Evolutionary conservation across 106 monocot species (phyloP), one percentile per base, ranked within the genome.

Genomic region (Ottelia alismoides): DNA sequence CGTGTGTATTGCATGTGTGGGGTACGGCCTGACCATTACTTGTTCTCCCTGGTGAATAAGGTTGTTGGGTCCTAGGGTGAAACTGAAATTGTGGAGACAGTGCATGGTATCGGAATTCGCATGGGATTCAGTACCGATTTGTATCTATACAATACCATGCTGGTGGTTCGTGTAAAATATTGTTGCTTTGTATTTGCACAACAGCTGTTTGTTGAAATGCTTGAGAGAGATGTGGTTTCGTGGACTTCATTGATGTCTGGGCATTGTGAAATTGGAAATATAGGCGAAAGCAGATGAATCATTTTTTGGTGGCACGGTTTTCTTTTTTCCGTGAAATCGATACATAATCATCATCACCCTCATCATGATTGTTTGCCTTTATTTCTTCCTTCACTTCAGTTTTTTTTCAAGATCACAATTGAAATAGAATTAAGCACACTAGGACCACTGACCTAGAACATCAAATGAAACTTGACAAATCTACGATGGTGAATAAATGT

Each of bases 171-270:
- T 20, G 48, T 2, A 10, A 51, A 54, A 26, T 35, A 19, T 20
- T 57, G 29, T 12, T 22, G 12, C 35, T 9, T 64, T 12, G 5
- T 0, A 18, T 17, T 18, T 20, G 77, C 83, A 2, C 66, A 53
- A 29, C 30, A 12, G 19, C 1, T 83, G 74, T 83, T 83, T 30
- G 83, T 74, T 53, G 83, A 74, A 77, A 83, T 83, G 83, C 27
- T 16, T 52, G 1, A 30, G 0, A 74, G 68, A 57, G 77, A 83
- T 61, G 77, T 74, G 12, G 83, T 78, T 26, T 67, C 77, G 45
- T 83, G 83, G 83, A 83, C 83, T 17, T 67, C 71, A 2, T 17
- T 83, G 31, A 74, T 83, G 3, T 74, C 74, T 1, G 77, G 56
- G 19, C 59, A 60, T 28, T 58, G 59, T 30, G 28, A 31, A 5